Percentiles rank a stretch among this genome's conserved stretches.
Conservation (phyloP, 2,329 filamentous ascomycete genomes). For the Orbilia javanica region DNA sequence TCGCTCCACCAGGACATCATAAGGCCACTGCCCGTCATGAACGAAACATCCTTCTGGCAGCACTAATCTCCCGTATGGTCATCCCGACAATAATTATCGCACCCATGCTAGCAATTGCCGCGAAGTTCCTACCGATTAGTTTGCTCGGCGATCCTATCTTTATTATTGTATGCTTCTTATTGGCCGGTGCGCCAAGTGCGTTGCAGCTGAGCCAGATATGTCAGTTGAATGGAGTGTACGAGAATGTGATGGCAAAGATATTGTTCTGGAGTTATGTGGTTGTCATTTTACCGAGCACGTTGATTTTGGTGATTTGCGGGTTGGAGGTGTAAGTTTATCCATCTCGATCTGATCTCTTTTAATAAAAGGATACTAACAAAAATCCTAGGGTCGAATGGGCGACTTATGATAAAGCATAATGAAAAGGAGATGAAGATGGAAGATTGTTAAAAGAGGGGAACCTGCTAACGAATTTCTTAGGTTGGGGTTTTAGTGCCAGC, state of each 20-base stretch:
- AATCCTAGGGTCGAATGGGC: slow-evolving; percentile 36
- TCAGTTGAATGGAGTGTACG: slow-evolving; percentile 96
- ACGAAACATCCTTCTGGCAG: slow-evolving; percentile 84
- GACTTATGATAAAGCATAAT: slow-evolving; percentile 21
- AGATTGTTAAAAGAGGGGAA: slow-evolving; percentile 8
- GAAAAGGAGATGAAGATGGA: not conserved
- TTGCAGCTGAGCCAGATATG: slow-evolving; percentile 97
- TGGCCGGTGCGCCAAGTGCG: slow-evolving; percentile 92
- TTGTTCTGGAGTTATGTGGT: slow-evolving; percentile 93
- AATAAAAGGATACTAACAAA: slow-evolving; percentile 6
- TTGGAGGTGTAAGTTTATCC: slow-evolving; percentile 74
- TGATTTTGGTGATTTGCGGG: slow-evolving; percentile 89
- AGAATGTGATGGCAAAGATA: slow-evolving; percentile 91
- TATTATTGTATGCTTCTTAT: slow-evolving; percentile 95
- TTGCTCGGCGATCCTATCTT: slow-evolving; percentile 98
- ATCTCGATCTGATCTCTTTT: not conserved
- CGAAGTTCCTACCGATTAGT: slow-evolving; percentile 91
- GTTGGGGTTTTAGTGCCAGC: slow-evolving; percentile 8
- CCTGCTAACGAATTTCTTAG: slow-evolving; percentile 30
- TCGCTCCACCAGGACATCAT: slow-evolving; percentile 19
- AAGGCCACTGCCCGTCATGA: slow-evolving; percentile 69
- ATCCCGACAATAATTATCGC: slow-evolving; percentile 93
- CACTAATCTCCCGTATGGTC: slow-evolving; percentile 89
- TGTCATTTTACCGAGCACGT: slow-evolving; percentile 88
- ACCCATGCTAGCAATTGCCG: slow-evolving; percentile 84